Evolutionary conservation across 2,329 filamentous ascomycete species (phyloP).

Genomic region (Colletotrichum chrysophilum): DNA sequence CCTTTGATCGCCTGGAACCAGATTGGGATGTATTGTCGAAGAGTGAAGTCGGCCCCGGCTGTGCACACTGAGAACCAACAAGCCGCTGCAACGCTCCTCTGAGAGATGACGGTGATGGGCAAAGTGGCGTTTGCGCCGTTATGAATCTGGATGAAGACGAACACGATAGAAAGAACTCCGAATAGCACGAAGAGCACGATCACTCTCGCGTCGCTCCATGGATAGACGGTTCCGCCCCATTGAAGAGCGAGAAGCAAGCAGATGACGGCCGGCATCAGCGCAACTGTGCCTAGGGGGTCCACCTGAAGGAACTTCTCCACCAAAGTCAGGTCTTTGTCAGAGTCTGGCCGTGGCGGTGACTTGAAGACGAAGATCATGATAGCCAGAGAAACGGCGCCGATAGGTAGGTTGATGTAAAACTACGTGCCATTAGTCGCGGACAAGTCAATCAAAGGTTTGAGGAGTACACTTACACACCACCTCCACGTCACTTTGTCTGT

Average conservation of each 20-base stretch:
- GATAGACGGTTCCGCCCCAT: constrained; percentile 41
- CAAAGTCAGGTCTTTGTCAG: not conserved
- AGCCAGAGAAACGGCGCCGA: constrained; percentile 24
- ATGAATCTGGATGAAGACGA: constrained; percentile 36
- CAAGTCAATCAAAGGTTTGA: not conserved
- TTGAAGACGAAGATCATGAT: constrained; percentile 34
- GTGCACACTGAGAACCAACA: constrained; percentile 27
- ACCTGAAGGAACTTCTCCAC: constrained; percentile 23
- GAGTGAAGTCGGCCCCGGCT: constrained; percentile 22
- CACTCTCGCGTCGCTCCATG: constrained; percentile 35
- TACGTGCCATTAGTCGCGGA: not conserved
- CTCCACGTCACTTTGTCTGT: constrained; percentile 34
- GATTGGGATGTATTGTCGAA: constrained; percentile 36
- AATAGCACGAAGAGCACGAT: constrained; percentile 38
- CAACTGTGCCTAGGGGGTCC: constrained; percentile 25
- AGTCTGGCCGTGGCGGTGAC: not conserved
- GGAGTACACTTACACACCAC: constrained; percentile 28
- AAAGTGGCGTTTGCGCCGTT: constrained; percentile 38
- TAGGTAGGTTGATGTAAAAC: constrained; percentile 33
- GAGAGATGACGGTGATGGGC: constrained; percentile 37
- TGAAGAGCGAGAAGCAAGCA: constrained; percentile 51
- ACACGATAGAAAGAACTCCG: constrained; percentile 30
- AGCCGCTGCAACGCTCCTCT: constrained; percentile 32
- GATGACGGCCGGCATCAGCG: constrained; percentile 28
- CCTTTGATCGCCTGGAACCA: constrained; percentile 39